Evolutionary conservation across 768 basidiomycete species (phyloP), one percentile per base, ranked within the genome.

Genomic region (Ramaria sp.): DNA sequence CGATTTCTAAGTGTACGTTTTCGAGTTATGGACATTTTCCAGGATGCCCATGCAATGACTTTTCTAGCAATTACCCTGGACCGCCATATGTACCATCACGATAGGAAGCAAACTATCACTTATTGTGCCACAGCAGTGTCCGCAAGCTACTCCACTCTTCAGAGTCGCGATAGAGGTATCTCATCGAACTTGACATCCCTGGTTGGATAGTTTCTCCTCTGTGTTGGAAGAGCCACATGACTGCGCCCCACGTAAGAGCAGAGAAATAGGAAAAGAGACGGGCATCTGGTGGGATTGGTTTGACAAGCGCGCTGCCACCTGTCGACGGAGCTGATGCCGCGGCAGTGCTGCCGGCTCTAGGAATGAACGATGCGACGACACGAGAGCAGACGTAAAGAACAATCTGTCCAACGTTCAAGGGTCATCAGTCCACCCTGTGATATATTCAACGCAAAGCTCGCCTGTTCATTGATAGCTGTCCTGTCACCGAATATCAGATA

Each of bases 131-230:
- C 50, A 97, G 68, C 48, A 98, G 69, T 48, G 91, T 96, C 69
- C 75, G 81, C 42, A 96, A 69, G 62, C 79, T 74, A 48, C 74
- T 78, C 93, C 94, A 98, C 41, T 71, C 69, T 57, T 98, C 89
- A 18, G 91, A 94, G 67, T 98, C 92, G 37, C 83, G 81, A 71
- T 98, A 99, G 37, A 99, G 75, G 68, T 98, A 99, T 55, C 77
- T 79, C 94, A 96, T 97, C 16, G 87, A 88, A 71, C 81, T 89
- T 73, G 91, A 92, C 91, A 97, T 90, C 55, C 94, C 96, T 16
- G 91, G 89, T 63, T 98, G 93, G 57, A 99, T 81, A n/a, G 83
- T 83, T 70, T 97, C 85, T 48, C 88, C 82, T 20, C 80, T 75
- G 67, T 96, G 75, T 63, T 83, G 76, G 77, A 94, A 98, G 57